Evolutionary conservation across 1,284 basidiomycete species (phyloP).

Genomic region (Athelia sp.): DNA sequence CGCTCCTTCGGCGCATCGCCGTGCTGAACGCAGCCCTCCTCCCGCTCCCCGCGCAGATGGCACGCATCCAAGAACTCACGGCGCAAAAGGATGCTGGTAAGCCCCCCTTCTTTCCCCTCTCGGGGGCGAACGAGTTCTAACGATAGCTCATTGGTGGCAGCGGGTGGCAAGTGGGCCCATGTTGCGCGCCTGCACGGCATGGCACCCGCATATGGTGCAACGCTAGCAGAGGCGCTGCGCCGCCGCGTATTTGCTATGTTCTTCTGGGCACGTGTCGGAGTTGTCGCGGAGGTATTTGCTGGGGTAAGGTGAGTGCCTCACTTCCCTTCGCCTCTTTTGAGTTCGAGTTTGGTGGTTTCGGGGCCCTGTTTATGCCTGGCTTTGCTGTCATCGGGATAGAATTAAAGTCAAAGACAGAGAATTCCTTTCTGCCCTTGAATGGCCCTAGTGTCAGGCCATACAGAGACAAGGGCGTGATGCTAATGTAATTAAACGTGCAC

Average conservation of each 20-base stretch:
- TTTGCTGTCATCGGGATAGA: no score
- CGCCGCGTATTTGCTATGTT: constrained; percentile 80
- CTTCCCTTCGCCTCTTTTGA: constrained; percentile 57
- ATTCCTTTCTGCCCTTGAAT: no score
- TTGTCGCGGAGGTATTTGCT: constrained; percentile 65
- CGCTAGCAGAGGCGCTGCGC: constrained; percentile 86
- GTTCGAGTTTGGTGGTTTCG: no score
- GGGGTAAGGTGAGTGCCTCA: constrained; percentile 73
- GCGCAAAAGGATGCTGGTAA: constrained; percentile 68
- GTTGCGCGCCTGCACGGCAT: constrained; percentile 86
- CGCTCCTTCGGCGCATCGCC: constrained; percentile 66
- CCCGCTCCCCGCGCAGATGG: constrained; percentile 58
- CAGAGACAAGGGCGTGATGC: no score
- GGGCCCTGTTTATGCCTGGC: no score
- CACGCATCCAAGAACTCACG: constrained; percentile 63
- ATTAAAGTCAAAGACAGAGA: no score
- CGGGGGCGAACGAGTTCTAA: no score
- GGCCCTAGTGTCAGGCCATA: no score
- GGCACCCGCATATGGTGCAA: constrained; percentile 90
- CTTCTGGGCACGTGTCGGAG: neutral
- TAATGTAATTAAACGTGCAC: no score
- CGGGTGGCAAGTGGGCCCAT: constrained; percentile 44
- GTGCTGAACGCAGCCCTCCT: constrained; percentile 73
- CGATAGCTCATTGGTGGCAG: no score
- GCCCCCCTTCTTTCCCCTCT: no score